phyloP scores from a whole-genome alignment of 495 filamentous ascomycete genomes.

The Rhizodiscina lignyota region DNA sequence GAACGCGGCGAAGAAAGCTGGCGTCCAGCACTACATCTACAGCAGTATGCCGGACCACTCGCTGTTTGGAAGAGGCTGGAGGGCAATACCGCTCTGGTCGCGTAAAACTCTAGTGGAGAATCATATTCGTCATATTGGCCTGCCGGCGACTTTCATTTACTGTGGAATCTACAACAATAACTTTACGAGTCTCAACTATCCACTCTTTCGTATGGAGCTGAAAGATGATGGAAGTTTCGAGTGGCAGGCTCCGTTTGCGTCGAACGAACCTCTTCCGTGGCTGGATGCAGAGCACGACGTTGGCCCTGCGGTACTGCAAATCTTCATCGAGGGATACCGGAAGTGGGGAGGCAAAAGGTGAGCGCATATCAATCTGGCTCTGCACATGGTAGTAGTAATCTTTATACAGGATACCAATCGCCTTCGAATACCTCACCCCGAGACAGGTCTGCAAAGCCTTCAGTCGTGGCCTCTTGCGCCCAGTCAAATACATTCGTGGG shows the following conservation, averaged over 20 bases:
- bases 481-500: conserved; percentile 57
- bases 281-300: conserved; percentile 95
- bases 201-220: conserved; percentile 84
- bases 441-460: conserved; percentile 68
- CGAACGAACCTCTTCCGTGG: conserved; percentile 80
- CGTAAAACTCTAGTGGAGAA: conserved; percentile 40
- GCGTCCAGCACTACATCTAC: conserved; percentile 23
- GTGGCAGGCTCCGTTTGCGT: conserved; percentile 91
- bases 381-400: background rate
- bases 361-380: conserved; percentile 12
- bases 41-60: conserved; percentile 94
- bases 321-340: conserved; percentile 80
- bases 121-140: conserved; percentile 31
- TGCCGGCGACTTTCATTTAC: conserved; percentile 49
- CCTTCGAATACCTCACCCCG: conserved; percentile 81
- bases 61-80: conserved; percentile 51
- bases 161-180: conserved; percentile 98
- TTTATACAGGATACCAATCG: conserved; percentile 60
- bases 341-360: conserved; percentile 75
- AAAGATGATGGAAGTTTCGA: conserved; percentile 68
- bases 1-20: conserved; percentile 17
- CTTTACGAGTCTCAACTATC: conserved; percentile 85
- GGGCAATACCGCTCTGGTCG: conserved; percentile 63
- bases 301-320: conserved; percentile 82
- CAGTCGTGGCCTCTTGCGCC: conserved; percentile 55